Evolutionary conservation across 2,329 filamentous ascomycete genomes (phyloP).

Genomic region (Orbilia brochopaga): DNA sequence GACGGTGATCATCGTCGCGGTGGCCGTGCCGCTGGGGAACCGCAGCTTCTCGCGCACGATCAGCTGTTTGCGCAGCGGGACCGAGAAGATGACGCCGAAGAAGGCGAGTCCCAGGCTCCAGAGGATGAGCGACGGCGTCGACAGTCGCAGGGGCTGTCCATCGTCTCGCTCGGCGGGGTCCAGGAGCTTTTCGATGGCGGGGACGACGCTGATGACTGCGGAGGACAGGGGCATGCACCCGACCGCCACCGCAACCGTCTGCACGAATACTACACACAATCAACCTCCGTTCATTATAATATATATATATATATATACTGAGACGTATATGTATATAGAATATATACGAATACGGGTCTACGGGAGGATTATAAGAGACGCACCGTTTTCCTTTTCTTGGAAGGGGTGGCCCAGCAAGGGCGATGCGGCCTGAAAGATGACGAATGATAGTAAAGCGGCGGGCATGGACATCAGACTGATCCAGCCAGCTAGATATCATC

Average conservation of each 20-base stretch:
- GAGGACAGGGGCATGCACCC: slow-evolving; percentile 96
- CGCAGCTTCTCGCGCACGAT: slow-evolving; percentile 90
- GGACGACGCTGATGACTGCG: slow-evolving; percentile 79
- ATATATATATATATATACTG: background rate
- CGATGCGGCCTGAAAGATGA: slow-evolving; percentile 82
- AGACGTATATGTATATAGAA: too few relatives aligned
- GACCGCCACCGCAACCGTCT: slow-evolving; percentile 92
- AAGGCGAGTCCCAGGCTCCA: slow-evolving; percentile 95
- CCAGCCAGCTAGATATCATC: slow-evolving; percentile 63
- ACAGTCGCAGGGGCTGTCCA: slow-evolving; percentile 75
- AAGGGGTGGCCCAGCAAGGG: slow-evolving; percentile 79
- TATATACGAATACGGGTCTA: too few relatives aligned
- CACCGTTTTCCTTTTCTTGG: slow-evolving; percentile 82
- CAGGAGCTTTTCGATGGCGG: slow-evolving; percentile 86
- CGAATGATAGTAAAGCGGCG: slow-evolving; percentile 89
- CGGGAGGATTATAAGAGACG: background rate
- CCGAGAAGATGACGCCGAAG: slow-evolving; percentile 95
- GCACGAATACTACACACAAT: slow-evolving; percentile 72
- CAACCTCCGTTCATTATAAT: background rate
- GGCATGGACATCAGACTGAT: slow-evolving; percentile 95
- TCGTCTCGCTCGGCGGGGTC: slow-evolving; percentile 76
- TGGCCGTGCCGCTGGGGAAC: slow-evolving; percentile 95
- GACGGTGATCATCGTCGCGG: slow-evolving; percentile 88
- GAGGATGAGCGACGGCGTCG: slow-evolving; percentile 77
- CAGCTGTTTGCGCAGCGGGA: slow-evolving; percentile 82